Base-by-base conservation (phyloP, 192 early-diverging fungal species). In the Radiomyces spectabilis region DNA sequence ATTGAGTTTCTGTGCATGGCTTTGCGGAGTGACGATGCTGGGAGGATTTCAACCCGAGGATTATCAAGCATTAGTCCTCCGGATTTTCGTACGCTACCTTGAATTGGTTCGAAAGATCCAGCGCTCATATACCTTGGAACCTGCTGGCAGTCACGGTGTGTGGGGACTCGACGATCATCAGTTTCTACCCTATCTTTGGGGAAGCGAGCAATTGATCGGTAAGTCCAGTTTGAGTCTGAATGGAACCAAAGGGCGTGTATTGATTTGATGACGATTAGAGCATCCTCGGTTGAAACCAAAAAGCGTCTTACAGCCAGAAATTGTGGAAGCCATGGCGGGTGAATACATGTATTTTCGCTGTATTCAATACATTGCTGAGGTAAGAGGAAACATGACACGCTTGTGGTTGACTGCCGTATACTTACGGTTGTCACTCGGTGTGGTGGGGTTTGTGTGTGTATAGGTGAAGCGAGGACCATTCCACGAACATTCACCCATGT, bases 151-250 rank as follows among this genome's bases (percentile, higher is more conserved):
- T 66, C 96, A 97, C 68, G 96, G 96, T 18, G 92, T 95, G 5
- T 97, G 91, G 91, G 96, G 96, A 27, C 65, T 98, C 27, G 96
- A 98, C 63, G 96, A 98, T 73, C 87, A 91, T 73, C 94, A 97
- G 66, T 97, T 97, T 59, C 65, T 98, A 55, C 90, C 94, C 16
- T 98, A 92, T 69, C 79, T 85, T 30, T 97, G 87, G 78, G 96
- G 96, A n/a, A 85, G 84, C 45, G 70, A 91, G 5, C 94, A 98
- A 72, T 62, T 99, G 34, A 66, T 85, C 33, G 83, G 86, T 77
- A 70, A 46, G 55, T 9, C n/a, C 3, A n/a, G 25, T 49, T 16
- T 10, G 26, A 13, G 22, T 31, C 12, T 64, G 2, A 24, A 33
- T 39, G 25, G 7, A 57, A 21, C 41, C 9, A 22, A 31, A 29